phyloP scores from a whole-genome alignment of 2,329 filamentous ascomycete genomes.

The Colletotrichum tofieldiae region DNA sequence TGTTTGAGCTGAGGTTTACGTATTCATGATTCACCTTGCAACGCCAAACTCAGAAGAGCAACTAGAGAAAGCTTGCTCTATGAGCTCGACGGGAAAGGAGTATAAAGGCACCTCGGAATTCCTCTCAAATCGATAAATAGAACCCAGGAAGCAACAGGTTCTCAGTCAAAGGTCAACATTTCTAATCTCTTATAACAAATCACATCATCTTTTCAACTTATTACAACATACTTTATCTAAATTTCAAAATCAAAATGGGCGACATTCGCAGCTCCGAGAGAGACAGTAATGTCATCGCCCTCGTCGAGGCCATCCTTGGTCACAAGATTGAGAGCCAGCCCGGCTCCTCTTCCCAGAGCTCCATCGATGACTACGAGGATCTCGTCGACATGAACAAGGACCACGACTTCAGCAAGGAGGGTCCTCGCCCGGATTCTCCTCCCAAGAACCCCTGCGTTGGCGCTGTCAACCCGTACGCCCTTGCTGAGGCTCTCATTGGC shows the following conservation, averaged over 20 bases:
- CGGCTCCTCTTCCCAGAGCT: constrained; percentile 46
- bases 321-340: constrained; percentile 50
- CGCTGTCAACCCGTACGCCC: constrained; percentile 61
- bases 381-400: constrained; percentile 49
- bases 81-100: background rate
- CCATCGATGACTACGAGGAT: constrained; percentile 54
- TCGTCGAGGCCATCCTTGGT: constrained; percentile 57
- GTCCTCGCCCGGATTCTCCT: constrained; percentile 52
- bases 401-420: constrained; percentile 44
- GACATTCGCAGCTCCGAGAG: constrained; percentile 37
- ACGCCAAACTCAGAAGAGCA: constrained; percentile 4
- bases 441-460: constrained; percentile 58
- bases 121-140: fast-evolving
- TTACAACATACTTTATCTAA: constrained; percentile 38
- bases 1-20: constrained; percentile 35
- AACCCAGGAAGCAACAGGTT: background rate
- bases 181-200: background rate
- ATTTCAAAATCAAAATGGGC: constrained; percentile 42
- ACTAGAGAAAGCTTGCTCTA: background rate
- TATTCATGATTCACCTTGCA: constrained; percentile 35
- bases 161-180: background rate
- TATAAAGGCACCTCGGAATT: constrained; percentile 25
- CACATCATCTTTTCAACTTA: constrained; percentile 18
- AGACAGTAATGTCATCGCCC: constrained; percentile 45
- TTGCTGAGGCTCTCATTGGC: constrained; percentile 61